These are phyloP conservation scores for Aureoboletus auriporus DNA, from an alignment of 768 basidiomycete species.

Conservation along the genomic window DNA sequence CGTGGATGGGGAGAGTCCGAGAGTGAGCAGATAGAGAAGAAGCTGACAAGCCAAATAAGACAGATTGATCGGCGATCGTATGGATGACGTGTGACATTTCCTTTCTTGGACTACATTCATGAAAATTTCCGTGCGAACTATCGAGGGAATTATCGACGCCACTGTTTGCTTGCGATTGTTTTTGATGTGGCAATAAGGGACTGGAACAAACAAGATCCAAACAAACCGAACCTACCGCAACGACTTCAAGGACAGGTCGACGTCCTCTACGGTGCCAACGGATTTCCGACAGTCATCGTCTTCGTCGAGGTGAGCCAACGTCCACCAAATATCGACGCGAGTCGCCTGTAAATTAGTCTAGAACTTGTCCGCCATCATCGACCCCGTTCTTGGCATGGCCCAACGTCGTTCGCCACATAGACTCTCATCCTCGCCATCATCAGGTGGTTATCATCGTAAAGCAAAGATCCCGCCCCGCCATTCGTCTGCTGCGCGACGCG, in stretches of 20 bases:
- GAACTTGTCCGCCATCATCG: constrained; percentile 13
- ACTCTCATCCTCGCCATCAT: constrained; percentile 30
- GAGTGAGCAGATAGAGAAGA: not conserved
- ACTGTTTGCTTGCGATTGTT: constrained; percentile 26
- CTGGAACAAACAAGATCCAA: constrained; percentile 27
- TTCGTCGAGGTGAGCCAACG: not conserved
- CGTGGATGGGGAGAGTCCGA: constrained; percentile 1
- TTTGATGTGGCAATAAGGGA: constrained; percentile 22
- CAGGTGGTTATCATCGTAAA: constrained; percentile 23
- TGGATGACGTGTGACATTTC: constrained; percentile 1
- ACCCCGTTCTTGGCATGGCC: constrained; percentile 33
- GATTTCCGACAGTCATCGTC: constrained; percentile 3
- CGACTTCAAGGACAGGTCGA: constrained; percentile 25
- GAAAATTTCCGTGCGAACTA: constrained; percentile 4
- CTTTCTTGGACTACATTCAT: not conserved
- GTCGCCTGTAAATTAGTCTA: constrained; percentile 9
- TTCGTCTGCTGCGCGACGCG: constrained; percentile 38
- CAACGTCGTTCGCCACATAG: constrained; percentile 45
- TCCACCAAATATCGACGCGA: constrained; percentile 7
- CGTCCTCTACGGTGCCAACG: constrained; percentile 15
- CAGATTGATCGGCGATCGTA: not conserved
- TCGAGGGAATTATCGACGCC: constrained; percentile 11
- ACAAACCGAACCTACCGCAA: constrained; percentile 24
- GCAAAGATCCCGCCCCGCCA: constrained; percentile 29
- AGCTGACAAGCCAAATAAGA: not conserved